Percentiles rank a stretch among this genome's conserved stretches.
These are phyloP conservation scores for Porogramme epimiltina DNA, from an alignment of 1,284 basidiomycete species.

Conservation along the genomic window DNA sequence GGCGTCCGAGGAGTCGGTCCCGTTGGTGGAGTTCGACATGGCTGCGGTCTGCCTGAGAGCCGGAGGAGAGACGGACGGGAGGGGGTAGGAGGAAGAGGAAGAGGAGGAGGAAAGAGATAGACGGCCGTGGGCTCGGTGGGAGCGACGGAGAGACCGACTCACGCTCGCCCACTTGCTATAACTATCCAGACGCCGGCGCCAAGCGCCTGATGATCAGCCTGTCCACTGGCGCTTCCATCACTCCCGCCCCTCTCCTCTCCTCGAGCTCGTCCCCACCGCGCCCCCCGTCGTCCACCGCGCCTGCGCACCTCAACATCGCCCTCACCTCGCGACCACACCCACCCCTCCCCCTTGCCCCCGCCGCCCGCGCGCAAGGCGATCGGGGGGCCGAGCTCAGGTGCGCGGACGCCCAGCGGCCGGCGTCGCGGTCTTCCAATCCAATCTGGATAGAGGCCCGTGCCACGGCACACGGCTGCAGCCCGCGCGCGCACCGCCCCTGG, in stretches of 20 bases:
- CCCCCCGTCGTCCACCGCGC: slow-evolving; percentile 42
- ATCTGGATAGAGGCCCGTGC: too few relatives aligned
- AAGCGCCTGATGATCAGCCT: slow-evolving; percentile 9
- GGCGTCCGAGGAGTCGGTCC: slow-evolving; percentile 12
- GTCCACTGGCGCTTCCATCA: slow-evolving; percentile 4
- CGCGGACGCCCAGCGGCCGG: too few relatives aligned
- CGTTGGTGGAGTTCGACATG: slow-evolving; percentile 23
- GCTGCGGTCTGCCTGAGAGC: slow-evolving; percentile 20
- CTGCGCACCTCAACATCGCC: too few relatives aligned
- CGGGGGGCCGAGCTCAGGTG: too few relatives aligned
- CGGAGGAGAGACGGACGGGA: not conserved
- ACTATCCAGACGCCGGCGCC: slow-evolving; percentile 12
- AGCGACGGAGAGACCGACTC: not conserved
- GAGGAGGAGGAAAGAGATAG: slow-evolving; percentile 2
- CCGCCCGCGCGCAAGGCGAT: too few relatives aligned
- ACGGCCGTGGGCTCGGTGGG: slow-evolving; percentile 7
- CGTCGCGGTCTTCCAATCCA: too few relatives aligned
- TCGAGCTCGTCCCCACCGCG: slow-evolving; percentile 22
- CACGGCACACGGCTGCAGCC: too few relatives aligned
- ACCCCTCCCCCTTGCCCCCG: too few relatives aligned
- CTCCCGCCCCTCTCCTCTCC: slow-evolving; percentile 31
- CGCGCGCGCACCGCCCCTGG: too few relatives aligned
- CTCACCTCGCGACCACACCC: too few relatives aligned
- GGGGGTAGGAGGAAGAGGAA: slow-evolving; percentile 4
- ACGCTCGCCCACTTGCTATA: slow-evolving; percentile 7